Percentiles rank a stretch among this genome's conserved stretches.
phyloP scores from a whole-genome alignment of 2,329 filamentous ascomycete genomes.

The Talaromyces sp. region DNA sequence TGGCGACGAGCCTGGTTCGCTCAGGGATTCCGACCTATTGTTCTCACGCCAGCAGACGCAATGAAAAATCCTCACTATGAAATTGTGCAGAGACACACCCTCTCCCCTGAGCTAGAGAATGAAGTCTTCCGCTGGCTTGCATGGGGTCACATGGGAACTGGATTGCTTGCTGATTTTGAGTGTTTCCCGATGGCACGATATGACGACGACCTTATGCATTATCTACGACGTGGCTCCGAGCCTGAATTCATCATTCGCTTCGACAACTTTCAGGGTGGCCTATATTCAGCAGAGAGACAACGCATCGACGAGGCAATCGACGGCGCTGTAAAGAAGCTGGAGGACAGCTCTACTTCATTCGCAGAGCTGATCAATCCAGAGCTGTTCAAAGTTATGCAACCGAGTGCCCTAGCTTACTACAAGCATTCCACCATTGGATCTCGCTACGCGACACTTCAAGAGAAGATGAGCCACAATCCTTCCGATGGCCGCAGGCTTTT shows the following conservation, averaged over 20 bases:
- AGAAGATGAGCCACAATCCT: constrained; percentile 60
- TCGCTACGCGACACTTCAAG: constrained; percentile 69
- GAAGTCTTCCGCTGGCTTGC: constrained; percentile 86
- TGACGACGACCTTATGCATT: constrained; percentile 71
- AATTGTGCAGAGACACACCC: constrained; percentile 62
- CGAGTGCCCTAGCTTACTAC: constrained; percentile 77
- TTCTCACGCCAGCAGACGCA: constrained; percentile 78
- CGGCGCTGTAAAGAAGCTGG: constrained; percentile 59
- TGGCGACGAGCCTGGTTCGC: constrained; percentile 97
- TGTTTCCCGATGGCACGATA: constrained; percentile 80
- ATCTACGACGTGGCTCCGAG: constrained; percentile 75
- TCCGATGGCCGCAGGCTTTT: constrained; percentile 67
- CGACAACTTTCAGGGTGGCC: constrained; percentile 68
- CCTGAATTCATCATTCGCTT: constrained; percentile 70
- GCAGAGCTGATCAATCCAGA: constrained; percentile 62
- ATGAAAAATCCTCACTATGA: constrained; percentile 79
- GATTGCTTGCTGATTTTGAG: constrained; percentile 77
- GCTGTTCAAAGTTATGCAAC: constrained; percentile 67
- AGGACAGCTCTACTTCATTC: constrained; percentile 64
- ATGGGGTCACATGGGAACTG: constrained; percentile 88
- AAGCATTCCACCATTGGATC: constrained; percentile 62
- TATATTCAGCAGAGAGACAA: constrained; percentile 71
- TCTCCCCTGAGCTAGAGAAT: constrained; percentile 64
- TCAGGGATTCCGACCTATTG: constrained; percentile 82
- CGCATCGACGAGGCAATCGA: constrained; percentile 67